phyloP scores from a whole-genome alignment of 2,329 filamentous ascomycete genomes.

The Thelonectria discophora region DNA sequence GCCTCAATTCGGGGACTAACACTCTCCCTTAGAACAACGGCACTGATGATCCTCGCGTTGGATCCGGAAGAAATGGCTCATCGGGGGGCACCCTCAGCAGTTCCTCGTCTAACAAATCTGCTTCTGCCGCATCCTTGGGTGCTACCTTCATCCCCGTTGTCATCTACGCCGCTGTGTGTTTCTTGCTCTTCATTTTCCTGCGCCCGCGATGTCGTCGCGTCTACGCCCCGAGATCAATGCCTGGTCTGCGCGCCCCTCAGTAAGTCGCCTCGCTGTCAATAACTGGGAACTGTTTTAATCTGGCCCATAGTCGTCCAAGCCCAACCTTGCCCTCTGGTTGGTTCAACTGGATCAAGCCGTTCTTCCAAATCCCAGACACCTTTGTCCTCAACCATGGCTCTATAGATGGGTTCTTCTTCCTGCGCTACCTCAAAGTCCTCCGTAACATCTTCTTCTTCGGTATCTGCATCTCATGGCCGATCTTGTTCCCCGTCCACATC shows the following conservation, averaged over 20 bases:
- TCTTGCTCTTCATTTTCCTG: slow-evolving; percentile 59
- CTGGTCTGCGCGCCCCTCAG: slow-evolving; percentile 57
- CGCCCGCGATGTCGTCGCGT: slow-evolving; percentile 60
- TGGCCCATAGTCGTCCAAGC: slow-evolving; percentile 60
- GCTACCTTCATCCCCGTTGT: slow-evolving; percentile 64
- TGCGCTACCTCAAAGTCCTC: slow-evolving; percentile 75
- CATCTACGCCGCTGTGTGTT: slow-evolving; percentile 59
- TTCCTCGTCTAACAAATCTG: slow-evolving; percentile 44
- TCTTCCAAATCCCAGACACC: slow-evolving; percentile 75
- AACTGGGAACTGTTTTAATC: neutral
- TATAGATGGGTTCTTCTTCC: slow-evolving; percentile 88
- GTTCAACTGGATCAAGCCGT: slow-evolving; percentile 73
- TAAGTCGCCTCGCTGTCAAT: slow-evolving; percentile 41
- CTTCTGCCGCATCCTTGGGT: slow-evolving; percentile 50
- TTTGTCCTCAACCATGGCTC: slow-evolving; percentile 90
- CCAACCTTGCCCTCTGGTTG: slow-evolving; percentile 67
- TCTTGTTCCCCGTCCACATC: slow-evolving; percentile 85
- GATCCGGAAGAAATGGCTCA: slow-evolving; percentile 48
- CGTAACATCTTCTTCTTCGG: slow-evolving; percentile 88
- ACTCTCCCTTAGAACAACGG: slow-evolving; percentile 19
- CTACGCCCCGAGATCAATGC: slow-evolving; percentile 63
- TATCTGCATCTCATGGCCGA: slow-evolving; percentile 83
- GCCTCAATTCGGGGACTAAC: neutral
- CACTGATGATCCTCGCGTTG: slow-evolving; percentile 47
- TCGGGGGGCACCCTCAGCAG: slow-evolving; percentile 48